Percentiles rank a stretch among this genome's conserved stretches.
Conservation (phyloP, 495 filamentous ascomycete species). For the Penicillium cosmopolitanum region DNA sequence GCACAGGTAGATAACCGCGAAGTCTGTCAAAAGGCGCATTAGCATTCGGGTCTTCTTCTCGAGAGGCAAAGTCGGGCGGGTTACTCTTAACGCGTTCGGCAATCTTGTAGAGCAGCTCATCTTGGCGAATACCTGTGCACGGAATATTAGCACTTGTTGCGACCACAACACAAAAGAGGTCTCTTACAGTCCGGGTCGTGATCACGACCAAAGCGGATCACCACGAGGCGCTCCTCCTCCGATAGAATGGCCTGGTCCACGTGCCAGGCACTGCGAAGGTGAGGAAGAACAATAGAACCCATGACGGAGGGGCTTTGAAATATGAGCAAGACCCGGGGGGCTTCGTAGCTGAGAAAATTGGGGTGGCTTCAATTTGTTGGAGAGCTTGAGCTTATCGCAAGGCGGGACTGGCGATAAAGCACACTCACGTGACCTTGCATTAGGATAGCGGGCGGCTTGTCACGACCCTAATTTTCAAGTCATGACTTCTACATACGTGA, state of each 20-base stretch:
- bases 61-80: background rate
- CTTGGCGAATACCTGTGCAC: constrained; percentile 75
- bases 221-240: constrained; percentile 94
- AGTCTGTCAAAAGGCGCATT: constrained; percentile 27
- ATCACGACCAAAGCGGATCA: constrained; percentile 89
- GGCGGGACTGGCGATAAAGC: constrained; percentile 23
- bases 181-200: constrained; percentile 63
- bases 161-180: background rate
- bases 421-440: constrained; percentile 30
- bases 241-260: constrained; percentile 92
- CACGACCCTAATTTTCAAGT: too few relatives aligned
- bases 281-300: constrained; percentile 92
- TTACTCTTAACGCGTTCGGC: constrained; percentile 50
- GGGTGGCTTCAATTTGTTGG: background rate
- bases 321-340: background rate
- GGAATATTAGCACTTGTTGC: constrained; percentile 21
- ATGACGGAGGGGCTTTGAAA: constrained; percentile 47
- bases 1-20: constrained; percentile 93
- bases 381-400: constrained; percentile 27
- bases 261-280: constrained; percentile 92
- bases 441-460: too few relatives aligned
- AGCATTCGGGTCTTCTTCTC: background rate
- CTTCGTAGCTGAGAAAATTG: background rate
- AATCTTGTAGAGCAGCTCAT: constrained; percentile 86
- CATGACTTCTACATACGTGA: too few relatives aligned